Base-by-base conservation (phyloP, 2,329 filamentous ascomycete species). In the Lasiodiplodia hormozganensis region DNA sequence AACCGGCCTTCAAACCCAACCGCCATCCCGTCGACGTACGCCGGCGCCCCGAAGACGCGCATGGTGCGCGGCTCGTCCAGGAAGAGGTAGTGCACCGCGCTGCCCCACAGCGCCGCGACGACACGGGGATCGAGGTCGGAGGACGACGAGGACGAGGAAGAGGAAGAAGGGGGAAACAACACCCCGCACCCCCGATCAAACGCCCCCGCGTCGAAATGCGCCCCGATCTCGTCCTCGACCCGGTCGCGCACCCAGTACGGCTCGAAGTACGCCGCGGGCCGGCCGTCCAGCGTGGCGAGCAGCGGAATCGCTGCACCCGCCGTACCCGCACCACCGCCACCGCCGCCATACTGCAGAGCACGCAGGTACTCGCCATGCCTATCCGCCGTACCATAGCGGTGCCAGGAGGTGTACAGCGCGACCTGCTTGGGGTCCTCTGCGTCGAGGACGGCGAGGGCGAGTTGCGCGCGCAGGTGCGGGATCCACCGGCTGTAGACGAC, bases 401-500 rank as follows among this genome's bases (percentile, higher is more conserved):
- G 92, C 92, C 92, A 94, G 68, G 84, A 85, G 79, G 94, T 89
- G 83, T 94, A 94, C 5, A 92, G 83, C 18, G 83, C 80, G 64
- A 94, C 80, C 78, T 95, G 91, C 73, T 87, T 84, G 1, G 82
- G 75, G 73, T 92, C 82, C 40, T 84, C 75, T 79, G 87, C 91
- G 76, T 94, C 89, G 1, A 94, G 84, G 14, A 88, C 88, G 23
- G 91, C 84, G 83, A 94, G 91, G 69, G 89, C 92, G 77, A 94
- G 94, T 71, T 88, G 90, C 82, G 94, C 90, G 69, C 88, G 83
- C 43, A 94, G 83, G 74, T 93, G 89, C 16, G 91, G 90, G 70
- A 94, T 90, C 82, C 89, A 94, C 69, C 92, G 88, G 76, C 90
- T 93, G 82, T 95, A 95, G 72, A 92, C 85, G 70, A 91, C 85